A percentile compares a stretch with the other conserved stretches of the same genome.
Conservation (phyloP, 1,284 basidiomycete species). For the Ceratobasidium sp. region DNA sequence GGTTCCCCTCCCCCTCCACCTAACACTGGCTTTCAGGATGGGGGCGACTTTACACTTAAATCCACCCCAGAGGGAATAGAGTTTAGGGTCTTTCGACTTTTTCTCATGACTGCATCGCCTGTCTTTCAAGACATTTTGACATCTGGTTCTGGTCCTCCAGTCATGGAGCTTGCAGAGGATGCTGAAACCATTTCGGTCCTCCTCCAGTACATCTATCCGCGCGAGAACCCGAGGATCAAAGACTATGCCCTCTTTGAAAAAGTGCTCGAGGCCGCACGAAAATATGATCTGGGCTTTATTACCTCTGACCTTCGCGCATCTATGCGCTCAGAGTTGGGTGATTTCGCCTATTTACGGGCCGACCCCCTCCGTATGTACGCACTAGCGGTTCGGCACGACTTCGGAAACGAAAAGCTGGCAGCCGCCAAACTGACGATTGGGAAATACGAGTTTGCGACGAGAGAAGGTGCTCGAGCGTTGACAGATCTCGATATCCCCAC, state of each 20-base stretch:
- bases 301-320: constrained; percentile 37
- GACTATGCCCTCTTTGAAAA: constrained; percentile 23
- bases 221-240: constrained; percentile 28
- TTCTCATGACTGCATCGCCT: constrained; percentile 37
- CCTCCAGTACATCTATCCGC: constrained; percentile 34
- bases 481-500: constrained; percentile 3
- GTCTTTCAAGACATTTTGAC: constrained; percentile 34
- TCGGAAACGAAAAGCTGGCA: constrained; percentile 4
- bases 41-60: constrained; percentile 32
- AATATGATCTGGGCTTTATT: constrained; percentile 35
- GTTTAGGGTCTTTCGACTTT: constrained; percentile 37
- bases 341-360: constrained; percentile 17
- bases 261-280: constrained; percentile 27
- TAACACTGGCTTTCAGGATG: constrained; percentile 33
- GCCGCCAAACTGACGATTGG: constrained; percentile 37
- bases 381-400: constrained; percentile 17
- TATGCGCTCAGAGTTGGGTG: constrained; percentile 32
- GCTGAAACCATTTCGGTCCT: constrained; percentile 32
- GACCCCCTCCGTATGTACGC: constrained; percentile 36
- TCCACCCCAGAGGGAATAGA: constrained; percentile 14
- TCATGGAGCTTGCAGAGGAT: constrained; percentile 33
- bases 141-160: constrained; percentile 30
- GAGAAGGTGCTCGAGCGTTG: not conserved
- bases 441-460: constrained; percentile 32
- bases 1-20: constrained; percentile 2